Conservation (phyloP, 2,329 filamentous ascomycete genomes). For the Claviceps monticola region DNA sequence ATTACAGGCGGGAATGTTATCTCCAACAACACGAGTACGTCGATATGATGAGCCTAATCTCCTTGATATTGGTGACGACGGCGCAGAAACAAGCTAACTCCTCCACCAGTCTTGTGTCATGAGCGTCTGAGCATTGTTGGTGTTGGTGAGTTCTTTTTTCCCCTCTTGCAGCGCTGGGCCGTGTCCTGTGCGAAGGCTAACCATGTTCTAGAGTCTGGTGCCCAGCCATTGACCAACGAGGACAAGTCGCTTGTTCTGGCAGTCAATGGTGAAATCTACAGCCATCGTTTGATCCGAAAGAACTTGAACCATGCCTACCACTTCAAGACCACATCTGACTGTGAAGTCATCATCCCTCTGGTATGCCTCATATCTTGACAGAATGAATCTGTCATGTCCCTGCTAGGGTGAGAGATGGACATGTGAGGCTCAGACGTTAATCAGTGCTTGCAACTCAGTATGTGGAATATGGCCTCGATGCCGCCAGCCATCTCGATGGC, state of each 20-base stretch:
- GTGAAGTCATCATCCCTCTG: slow-evolving; percentile 96
- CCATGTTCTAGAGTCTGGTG: slow-evolving; percentile 62
- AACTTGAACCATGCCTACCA: slow-evolving; percentile 69
- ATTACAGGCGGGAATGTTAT: slow-evolving; percentile 69
- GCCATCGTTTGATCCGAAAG: slow-evolving; percentile 92
- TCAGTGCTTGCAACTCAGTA: slow-evolving; percentile 42
- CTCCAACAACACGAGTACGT: slow-evolving; percentile 79
- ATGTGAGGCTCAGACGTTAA: background rate
- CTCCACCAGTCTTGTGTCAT: slow-evolving; percentile 69
- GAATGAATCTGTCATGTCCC: too few species aligned
- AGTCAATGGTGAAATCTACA: slow-evolving; percentile 99
- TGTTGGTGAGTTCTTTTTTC: slow-evolving; percentile 50
- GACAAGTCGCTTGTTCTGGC: slow-evolving; percentile 80
- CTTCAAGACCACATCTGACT: slow-evolving; percentile 98
- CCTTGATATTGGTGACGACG: too few species aligned
- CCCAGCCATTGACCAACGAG: slow-evolving; percentile 86
- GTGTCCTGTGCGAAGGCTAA: slow-evolving; percentile 7
- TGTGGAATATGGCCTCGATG: slow-evolving; percentile 79
- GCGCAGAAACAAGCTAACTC: background rate
- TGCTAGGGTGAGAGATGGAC: too few species aligned
- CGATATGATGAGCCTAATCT: background rate
- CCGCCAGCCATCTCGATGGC: slow-evolving; percentile 86
- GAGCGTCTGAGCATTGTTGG: slow-evolving; percentile 96
- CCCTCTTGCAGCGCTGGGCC: background rate
- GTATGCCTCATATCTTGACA: slow-evolving; percentile 34